Conservation (phyloP, 2,329 filamentous ascomycete genomes). For the Canariomyces notabilis region DNA sequence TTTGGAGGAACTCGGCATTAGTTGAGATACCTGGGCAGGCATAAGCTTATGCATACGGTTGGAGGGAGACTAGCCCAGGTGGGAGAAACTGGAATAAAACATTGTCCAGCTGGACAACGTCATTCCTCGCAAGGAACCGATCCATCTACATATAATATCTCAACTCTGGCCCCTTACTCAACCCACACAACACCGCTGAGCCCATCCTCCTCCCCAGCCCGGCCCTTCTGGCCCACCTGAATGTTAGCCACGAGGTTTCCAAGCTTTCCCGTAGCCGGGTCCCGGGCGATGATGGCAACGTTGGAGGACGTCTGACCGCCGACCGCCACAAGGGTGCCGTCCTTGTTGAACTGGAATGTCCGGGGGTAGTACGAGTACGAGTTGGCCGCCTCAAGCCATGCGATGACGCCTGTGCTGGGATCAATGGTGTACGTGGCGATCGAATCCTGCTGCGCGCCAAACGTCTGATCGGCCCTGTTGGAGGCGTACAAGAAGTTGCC, state of each 20-base stretch:
- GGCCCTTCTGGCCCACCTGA: constrained; percentile 37
- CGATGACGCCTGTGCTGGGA: constrained; percentile 41
- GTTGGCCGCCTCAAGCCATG: constrained; percentile 49
- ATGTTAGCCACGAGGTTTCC: constrained; percentile 41
- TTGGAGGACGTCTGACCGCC: constrained; percentile 56
- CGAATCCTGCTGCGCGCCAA: constrained; percentile 50
- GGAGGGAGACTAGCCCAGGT: too few relatives aligned
- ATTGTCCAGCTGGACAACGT: too few relatives aligned
- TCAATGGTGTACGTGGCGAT: constrained; percentile 49
- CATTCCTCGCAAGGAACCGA: too few relatives aligned
- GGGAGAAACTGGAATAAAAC: too few relatives aligned
- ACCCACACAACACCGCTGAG: constrained; percentile 45
- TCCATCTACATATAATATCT: too few relatives aligned
- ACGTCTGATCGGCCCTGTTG: constrained; percentile 58
- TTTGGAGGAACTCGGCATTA: too few relatives aligned
- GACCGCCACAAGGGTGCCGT: constrained; percentile 56
- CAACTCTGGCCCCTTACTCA: too few relatives aligned
- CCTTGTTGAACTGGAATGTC: constrained; percentile 56
- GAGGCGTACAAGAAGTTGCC: constrained; percentile 55
- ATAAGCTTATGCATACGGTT: too few relatives aligned
- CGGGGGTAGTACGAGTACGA: constrained; percentile 57
- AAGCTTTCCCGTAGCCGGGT: constrained; percentile 51
- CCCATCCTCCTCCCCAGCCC: constrained; percentile 41
- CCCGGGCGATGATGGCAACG: constrained; percentile 53
- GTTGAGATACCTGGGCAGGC: too few relatives aligned